Conservation (phyloP, 768 basidiomycete species). For the Kwoniella bestiolae region DNA sequence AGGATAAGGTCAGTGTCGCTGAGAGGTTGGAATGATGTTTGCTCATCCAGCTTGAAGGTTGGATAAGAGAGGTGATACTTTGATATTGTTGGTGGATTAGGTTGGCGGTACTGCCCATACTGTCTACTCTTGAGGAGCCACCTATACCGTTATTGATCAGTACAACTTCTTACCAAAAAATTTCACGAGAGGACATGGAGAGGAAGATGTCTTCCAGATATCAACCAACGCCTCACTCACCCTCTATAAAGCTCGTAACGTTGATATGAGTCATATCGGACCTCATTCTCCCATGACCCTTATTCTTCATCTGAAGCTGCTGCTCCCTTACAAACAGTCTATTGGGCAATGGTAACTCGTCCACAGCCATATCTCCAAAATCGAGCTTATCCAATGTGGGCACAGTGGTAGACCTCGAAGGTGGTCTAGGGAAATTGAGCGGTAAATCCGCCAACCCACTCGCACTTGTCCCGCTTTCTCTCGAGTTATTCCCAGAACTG, state of each 20-base stretch:
- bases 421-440: conserved; percentile 4
- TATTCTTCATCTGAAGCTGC: background rate
- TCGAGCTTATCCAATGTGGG: background rate
- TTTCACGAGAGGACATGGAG: too few relatives aligned
- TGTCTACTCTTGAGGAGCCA: background rate
- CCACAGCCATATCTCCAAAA: background rate
- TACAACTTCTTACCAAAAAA: too few relatives aligned
- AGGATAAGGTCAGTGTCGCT: background rate
- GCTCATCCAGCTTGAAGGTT: background rate
- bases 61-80: background rate
- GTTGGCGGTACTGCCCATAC: background rate
- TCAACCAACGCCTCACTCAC: conserved; percentile 1
- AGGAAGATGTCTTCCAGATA: too few relatives aligned
- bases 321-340: background rate
- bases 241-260: conserved; percentile 4
- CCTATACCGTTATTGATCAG: too few relatives aligned
- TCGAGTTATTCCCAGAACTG: background rate
- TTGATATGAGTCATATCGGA: conserved; percentile 6
- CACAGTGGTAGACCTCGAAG: background rate
- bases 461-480: background rate
- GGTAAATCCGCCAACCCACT: background rate
- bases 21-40: background rate
- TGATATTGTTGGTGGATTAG: background rate
- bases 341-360: background rate
- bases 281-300: conserved; percentile 5